Conservation (phyloP, 495 filamentous ascomycete species). For the Beverwykella pulmonaria region DNA sequence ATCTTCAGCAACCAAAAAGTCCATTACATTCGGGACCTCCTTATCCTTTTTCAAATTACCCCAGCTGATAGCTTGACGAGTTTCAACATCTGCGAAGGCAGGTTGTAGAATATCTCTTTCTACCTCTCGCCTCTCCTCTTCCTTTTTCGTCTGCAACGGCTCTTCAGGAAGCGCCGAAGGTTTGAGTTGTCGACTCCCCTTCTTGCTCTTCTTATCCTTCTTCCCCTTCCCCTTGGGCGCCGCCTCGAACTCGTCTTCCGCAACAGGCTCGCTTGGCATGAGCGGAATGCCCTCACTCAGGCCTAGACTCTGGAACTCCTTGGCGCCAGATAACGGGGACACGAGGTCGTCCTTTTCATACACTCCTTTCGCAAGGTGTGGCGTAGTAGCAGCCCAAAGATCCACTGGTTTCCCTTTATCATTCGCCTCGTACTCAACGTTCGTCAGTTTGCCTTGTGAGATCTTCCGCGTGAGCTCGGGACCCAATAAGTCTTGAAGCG, state of each 20-base stretch:
- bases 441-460: conserved; percentile 13
- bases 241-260: conserved; percentile 12
- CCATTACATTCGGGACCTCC: background rate
- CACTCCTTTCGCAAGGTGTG: conserved; percentile 6
- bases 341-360: background rate
- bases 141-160: conserved; percentile 1
- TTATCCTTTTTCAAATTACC: background rate
- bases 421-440: background rate
- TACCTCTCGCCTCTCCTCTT: conserved; percentile 9
- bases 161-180: conserved; percentile 1
- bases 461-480: conserved; percentile 11
- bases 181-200: conserved; percentile 11
- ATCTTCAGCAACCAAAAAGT: background rate
- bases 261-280: background rate
- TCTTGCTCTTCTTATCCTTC: conserved; percentile 39
- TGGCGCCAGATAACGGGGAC: background rate
- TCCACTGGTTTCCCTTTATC: conserved; percentile 1
- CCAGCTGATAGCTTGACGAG: background rate
- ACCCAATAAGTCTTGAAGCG: conserved; percentile 12
- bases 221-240: conserved; percentile 33
- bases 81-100: background rate
- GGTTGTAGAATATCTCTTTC: conserved; percentile 18
- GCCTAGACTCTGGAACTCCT: background rate
- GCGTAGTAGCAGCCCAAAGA: conserved; percentile 24
- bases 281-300: background rate